Conservation (phyloP, 106 monocot genomes). For the Alisma plantagoaquatica region DNA sequence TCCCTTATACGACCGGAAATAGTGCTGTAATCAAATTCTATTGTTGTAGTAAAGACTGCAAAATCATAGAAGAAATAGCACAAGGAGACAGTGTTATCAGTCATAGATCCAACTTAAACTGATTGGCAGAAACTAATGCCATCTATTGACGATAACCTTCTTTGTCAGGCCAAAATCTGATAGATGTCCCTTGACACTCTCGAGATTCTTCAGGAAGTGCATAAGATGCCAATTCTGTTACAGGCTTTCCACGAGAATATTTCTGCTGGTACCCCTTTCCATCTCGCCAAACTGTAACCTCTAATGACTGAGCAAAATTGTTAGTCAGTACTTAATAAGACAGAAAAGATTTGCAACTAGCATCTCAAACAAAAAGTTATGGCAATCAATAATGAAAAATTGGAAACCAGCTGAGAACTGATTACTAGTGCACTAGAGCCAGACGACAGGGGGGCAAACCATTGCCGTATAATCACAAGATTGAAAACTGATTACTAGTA, state of each 20-base stretch:
- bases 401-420: too few relatives aligned
- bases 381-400: too few relatives aligned
- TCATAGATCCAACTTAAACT: background rate
- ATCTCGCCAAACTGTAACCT: conserved; percentile 92
- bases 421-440: too few relatives aligned
- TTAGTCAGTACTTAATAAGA: too few relatives aligned
- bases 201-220: conserved; percentile 29
- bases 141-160: conserved; percentile 41
- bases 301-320: conserved; percentile 78
- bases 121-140: too few relatives aligned
- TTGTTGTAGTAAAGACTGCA: conserved; percentile 88
- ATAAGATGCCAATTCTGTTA: conserved; percentile 41
- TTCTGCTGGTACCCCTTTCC: conserved; percentile 69
- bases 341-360: too few relatives aligned
- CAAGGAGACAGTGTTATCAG: background rate
- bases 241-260: conserved; percentile 84
- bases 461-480: too few relatives aligned
- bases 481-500: too few relatives aligned
- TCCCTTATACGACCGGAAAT: conserved; percentile 91
- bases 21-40: conserved; percentile 75
- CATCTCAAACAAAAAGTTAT: too few relatives aligned
- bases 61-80: conserved; percentile 1
- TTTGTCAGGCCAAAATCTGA: conserved; percentile 95
- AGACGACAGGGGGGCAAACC: too few relatives aligned
- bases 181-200: conserved; percentile 57